These are phyloP conservation scores for Wilcoxina mikolae DNA, from an alignment of 495 filamentous ascomycete species.

Conservation along the genomic window DNA sequence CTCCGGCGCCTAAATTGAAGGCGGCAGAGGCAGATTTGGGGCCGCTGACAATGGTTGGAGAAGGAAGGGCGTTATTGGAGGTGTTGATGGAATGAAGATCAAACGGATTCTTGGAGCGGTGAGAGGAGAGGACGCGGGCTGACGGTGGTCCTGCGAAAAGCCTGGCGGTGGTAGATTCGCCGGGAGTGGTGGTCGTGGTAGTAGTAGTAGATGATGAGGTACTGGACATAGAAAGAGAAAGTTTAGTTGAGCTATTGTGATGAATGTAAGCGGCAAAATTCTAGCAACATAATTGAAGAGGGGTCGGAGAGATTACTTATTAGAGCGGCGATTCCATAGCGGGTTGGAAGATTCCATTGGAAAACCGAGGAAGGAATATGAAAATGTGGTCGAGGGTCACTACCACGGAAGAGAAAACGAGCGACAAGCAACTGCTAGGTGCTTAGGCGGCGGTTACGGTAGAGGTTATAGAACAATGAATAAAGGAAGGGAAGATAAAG, in stretches of 20 bases:
- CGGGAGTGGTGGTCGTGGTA: slow-evolving; percentile 52
- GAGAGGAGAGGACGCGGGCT: slow-evolving; percentile 60
- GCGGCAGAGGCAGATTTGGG: slow-evolving; percentile 62
- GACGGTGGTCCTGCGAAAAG: slow-evolving; percentile 38
- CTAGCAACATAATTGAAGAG: slow-evolving; percentile 8
- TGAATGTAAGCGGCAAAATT: slow-evolving; percentile 10
- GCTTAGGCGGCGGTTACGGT: slow-evolving; percentile 19
- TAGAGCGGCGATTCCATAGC: slow-evolving; percentile 84
- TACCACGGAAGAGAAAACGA: slow-evolving; percentile 23
- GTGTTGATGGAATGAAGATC: slow-evolving; percentile 47
- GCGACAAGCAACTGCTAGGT: slow-evolving; percentile 25
- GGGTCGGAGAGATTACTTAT: slow-evolving; percentile 43
- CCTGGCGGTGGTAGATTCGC: slow-evolving; percentile 45
- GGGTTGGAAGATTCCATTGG: slow-evolving; percentile 46
- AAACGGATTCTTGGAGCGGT: slow-evolving; percentile 65
- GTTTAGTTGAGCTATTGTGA: slow-evolving; percentile 45
- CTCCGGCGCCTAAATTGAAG: slow-evolving; percentile 74
- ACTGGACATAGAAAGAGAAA: slow-evolving; percentile 68
- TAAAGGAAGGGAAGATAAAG: slow-evolving; percentile 14
- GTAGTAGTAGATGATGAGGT: slow-evolving; percentile 40
- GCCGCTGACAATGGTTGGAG: slow-evolving; percentile 46
- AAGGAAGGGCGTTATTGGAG: slow-evolving; percentile 53
- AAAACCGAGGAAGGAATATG: slow-evolving; percentile 26
- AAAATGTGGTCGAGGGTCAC: slow-evolving; percentile 25
- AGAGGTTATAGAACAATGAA: slow-evolving; percentile 11